Evolutionary conservation across 2,329 filamentous ascomycete species (phyloP).

Genomic region (Alternaria conjuncta): DNA sequence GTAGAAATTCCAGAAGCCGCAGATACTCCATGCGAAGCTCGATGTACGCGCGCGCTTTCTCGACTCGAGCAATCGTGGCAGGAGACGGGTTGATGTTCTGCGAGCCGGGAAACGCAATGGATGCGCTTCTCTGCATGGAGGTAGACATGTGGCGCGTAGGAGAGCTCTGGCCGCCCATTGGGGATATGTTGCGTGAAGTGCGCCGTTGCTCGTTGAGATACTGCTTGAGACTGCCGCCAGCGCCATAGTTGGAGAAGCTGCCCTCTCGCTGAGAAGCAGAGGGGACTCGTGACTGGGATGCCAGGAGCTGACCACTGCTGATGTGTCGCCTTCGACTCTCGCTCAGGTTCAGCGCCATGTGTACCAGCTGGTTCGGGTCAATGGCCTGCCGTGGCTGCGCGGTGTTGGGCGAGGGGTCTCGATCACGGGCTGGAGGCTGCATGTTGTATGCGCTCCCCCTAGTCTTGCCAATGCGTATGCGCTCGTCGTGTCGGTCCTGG

Average conservation of each 20-base stretch:
- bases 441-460: constrained; percentile 18
- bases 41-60: constrained; percentile 83
- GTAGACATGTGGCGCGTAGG: constrained; percentile 41
- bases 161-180: constrained; percentile 53
- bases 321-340: constrained; percentile 74
- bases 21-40: constrained; percentile 87
- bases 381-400: constrained; percentile 62
- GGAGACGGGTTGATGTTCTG: constrained; percentile 71
- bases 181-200: constrained; percentile 66
- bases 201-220: constrained; percentile 76
- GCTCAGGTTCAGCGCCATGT: constrained; percentile 87
- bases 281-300: constrained; percentile 54
- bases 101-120: constrained; percentile 29
- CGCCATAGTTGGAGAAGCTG: constrained; percentile 50
- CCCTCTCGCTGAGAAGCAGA: constrained; percentile 52
- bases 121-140: constrained; percentile 31
- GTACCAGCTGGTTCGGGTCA: constrained; percentile 88
- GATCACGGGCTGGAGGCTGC: constrained; percentile 9
- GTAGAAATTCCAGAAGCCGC: constrained; percentile 77
- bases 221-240: constrained; percentile 67
- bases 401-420: constrained; percentile 10
- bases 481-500: constrained; percentile 7
- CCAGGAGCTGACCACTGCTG: constrained; percentile 62
- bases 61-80: constrained; percentile 80
- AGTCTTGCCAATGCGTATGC: constrained; percentile 29